These are phyloP conservation scores for Pleurotus eryngii DNA, from an alignment of 768 basidiomycete species.

Conservation along the genomic window DNA sequence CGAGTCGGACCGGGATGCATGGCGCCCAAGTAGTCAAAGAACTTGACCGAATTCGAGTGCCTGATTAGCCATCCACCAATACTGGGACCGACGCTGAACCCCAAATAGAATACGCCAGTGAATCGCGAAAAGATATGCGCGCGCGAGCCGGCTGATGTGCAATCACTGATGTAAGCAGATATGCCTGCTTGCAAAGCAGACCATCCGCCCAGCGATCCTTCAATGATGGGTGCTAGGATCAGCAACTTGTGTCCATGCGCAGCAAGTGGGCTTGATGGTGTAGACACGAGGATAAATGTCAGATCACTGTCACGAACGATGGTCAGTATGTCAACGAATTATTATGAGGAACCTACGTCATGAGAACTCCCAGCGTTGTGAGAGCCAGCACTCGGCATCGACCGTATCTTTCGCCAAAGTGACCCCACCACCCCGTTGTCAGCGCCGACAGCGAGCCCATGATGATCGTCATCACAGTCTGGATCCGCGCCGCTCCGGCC, in stretches of 20 bases:
- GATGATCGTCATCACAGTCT: constrained; percentile 71
- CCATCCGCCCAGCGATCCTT: constrained; percentile 84
- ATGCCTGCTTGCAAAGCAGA: constrained; percentile 71
- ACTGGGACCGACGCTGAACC: constrained; percentile 73
- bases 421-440: constrained; percentile 90
- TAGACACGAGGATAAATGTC: constrained; percentile 79
- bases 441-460: constrained; percentile 81
- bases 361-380: constrained; percentile 56
- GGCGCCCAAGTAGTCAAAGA: constrained; percentile 5
- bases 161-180: constrained; percentile 83
- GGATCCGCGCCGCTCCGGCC: constrained; percentile 65
- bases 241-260: constrained; percentile 74
- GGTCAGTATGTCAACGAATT: constrained; percentile 7
- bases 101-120: constrained; percentile 73
- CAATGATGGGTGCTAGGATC: constrained; percentile 74
- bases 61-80: constrained; percentile 59
- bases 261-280: constrained; percentile 56
- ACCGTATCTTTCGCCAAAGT: constrained; percentile 75
- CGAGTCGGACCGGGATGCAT: constrained; percentile 8
- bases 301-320: constrained; percentile 54
- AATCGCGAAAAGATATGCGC: constrained; percentile 73
- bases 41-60: constrained; percentile 27
- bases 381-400: constrained; percentile 75
- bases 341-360: constrained; percentile 27
- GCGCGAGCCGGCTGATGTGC: constrained; percentile 80